Evolutionary conservation across 345 rosid genomes (phyloP).

Genomic region (Rhizophora mangle): DNA sequence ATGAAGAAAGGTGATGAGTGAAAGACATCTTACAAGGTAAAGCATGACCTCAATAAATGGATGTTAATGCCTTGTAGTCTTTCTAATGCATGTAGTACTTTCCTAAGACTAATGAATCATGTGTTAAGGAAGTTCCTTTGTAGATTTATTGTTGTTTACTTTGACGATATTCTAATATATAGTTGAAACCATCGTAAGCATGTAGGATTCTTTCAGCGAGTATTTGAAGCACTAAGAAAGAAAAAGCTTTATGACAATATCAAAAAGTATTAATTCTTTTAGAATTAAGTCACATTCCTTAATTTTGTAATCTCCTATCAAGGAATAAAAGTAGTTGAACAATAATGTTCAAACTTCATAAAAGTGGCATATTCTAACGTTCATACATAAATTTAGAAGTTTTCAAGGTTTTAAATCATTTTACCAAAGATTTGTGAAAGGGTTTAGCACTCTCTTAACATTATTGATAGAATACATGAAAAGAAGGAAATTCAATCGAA

Average conservation of each 20-base stretch:
- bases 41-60: neutral
- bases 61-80: neutral
- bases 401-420: conserved; percentile 5
- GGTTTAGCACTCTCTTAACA: neutral
- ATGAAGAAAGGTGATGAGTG: neutral
- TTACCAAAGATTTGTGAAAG: neutral
- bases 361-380: neutral
- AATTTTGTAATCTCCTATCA: neutral
- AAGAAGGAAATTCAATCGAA: neutral
- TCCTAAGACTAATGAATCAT: neutral
- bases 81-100: neutral
- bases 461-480: neutral
- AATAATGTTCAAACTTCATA: neutral
- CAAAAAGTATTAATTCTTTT: neutral
- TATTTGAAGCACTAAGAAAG: neutral
- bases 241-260: neutral
- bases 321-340: neutral
- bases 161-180: neutral
- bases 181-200: neutral
- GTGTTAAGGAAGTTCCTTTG: neutral
- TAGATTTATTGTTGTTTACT: neutral
- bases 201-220: neutral
- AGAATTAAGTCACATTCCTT: neutral
- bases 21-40: neutral
- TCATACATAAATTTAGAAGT: neutral